phyloP scores from a whole-genome alignment of 768 basidiomycete species.

The Boletales sp. region DNA sequence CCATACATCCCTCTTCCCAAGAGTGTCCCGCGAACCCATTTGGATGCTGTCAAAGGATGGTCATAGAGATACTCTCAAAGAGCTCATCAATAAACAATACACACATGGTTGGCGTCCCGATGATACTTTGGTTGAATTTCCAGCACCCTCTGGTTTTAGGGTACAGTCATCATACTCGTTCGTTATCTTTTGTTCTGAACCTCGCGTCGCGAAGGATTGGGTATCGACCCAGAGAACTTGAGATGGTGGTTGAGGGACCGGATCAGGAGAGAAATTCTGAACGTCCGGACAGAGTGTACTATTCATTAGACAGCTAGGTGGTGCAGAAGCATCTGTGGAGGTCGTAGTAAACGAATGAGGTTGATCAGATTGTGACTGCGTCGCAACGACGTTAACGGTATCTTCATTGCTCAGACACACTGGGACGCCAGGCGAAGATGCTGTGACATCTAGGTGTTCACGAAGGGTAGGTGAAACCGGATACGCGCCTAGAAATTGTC shows the following conservation, averaged over 20 bases:
- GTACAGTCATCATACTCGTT: too few relatives aligned
- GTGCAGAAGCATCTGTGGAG: background rate
- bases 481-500: background rate
- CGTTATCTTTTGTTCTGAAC: too few relatives aligned
- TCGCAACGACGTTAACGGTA: background rate
- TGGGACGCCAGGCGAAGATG: background rate
- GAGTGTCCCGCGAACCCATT: constrained; percentile 92
- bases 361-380: background rate
- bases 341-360: background rate
- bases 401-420: background rate
- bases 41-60: constrained; percentile 54
- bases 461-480: background rate
- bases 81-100: too few relatives aligned
- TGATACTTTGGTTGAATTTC: too few relatives aligned
- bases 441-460: background rate
- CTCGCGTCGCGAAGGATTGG: background rate
- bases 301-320: background rate
- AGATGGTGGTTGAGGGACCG: background rate
- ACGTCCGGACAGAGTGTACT: background rate
- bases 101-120: too few relatives aligned
- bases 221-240: background rate
- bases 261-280: background rate
- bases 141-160: too few relatives aligned
- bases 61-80: constrained; percentile 5
- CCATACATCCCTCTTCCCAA: constrained; percentile 96